Evolutionary conservation across 1,284 basidiomycete species (phyloP), one percentile per base, ranked within the genome.

Genomic region (Bjerkandera adusta): DNA sequence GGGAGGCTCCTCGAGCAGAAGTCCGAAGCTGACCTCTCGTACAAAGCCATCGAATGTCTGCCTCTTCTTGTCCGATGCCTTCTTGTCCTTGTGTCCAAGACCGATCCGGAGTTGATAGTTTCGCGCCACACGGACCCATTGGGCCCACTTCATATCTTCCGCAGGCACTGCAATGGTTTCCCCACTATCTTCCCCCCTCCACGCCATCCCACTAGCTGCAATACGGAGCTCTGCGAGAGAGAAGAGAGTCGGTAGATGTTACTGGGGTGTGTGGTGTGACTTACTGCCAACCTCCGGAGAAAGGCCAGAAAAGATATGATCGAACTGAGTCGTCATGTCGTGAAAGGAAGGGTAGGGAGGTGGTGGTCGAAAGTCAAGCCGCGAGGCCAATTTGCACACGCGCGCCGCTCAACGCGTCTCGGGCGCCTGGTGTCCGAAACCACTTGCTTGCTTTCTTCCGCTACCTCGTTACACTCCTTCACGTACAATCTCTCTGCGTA

Each of bases 31-130:
- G 55, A 92, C 94, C 69, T 98, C 95, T 55, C 91, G 80, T 64
- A 82, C 69, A 70, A 99, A 98, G 4, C 95, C 95, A 57, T 99
- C 96, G 62, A 98, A 97, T n/a, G 79, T 88, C 59, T 89, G 85
- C 57, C 76, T 79, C 59, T 76, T 77, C 63, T 85, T 79, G 63
- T 87, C 88, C 58, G 45, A 21, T 15, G 43, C 44, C 49, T 51
- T 51, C 43, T 51, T 47, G 36, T 51, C 50, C 45, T 51, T 51
- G 26, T 48, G 38, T 11, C 40, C 46, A 22, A 92, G 63, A 8
- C 85, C 85, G 38, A 98, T 73, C 47, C 91, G 75, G 13, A 99
- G 83, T 68, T 97, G 95, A 62, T 91, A 97, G 57, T 88, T 84
- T 36, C 97, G 79, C 24, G 93, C 95, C 27, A 97, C 95, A 43